A percentile compares a stretch with the other conserved stretches of the same genome.
Conservation (phyloP, 1,284 basidiomycete species). For the Ganoderma sp. region DNA sequence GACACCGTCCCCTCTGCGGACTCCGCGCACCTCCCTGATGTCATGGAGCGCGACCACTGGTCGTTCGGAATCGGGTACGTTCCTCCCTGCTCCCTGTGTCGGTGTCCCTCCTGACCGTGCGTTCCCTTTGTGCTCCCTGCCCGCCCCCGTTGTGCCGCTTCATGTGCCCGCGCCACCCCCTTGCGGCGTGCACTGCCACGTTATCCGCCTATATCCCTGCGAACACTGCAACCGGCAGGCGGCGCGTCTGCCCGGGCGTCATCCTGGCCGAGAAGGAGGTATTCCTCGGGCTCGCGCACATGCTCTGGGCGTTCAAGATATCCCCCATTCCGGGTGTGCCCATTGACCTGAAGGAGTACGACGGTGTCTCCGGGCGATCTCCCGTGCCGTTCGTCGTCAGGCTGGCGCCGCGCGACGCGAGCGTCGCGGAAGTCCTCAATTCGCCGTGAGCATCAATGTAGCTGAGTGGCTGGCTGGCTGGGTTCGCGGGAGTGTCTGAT, state of each 20-base stretch:
- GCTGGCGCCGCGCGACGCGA: neutral
- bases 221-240: slow-evolving; percentile 34
- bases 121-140: neutral
- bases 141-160: neutral
- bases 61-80: neutral
- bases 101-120: neutral
- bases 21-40: neutral
- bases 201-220: no score
- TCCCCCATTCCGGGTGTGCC: neutral
- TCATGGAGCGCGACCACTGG: neutral
- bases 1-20: neutral
- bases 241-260: slow-evolving; percentile 49
- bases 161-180: no score
- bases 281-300: slow-evolving; percentile 43
- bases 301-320: slow-evolving; percentile 18
- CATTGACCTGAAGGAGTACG: neutral
- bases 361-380: slow-evolving; percentile 1
- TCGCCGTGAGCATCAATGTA: neutral
- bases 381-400: neutral
- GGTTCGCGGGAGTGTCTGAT: neutral
- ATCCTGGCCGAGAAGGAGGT: slow-evolving; percentile 48
- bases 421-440: neutral
- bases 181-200: neutral
- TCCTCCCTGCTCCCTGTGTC: neutral
- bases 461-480: no score